phyloP scores from a whole-genome alignment of 1,284 basidiomycete genomes.

The Takashimella tepidaria region DNA sequence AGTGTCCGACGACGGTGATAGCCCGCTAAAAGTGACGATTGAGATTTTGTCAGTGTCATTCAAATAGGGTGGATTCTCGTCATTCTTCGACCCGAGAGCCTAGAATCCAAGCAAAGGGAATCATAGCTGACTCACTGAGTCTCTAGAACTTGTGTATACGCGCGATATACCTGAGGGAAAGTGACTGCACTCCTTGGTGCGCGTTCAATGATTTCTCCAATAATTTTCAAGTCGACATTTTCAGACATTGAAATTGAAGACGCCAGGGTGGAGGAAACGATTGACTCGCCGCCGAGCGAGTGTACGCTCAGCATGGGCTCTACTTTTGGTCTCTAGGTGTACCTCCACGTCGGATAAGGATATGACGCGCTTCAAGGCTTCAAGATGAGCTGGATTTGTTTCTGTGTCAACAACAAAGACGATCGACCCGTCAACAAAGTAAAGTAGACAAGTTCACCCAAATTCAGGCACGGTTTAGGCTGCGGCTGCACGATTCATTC shows the following conservation, averaged over 20 bases:
- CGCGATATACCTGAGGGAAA: constrained; percentile 35
- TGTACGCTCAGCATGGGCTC: constrained; percentile 4
- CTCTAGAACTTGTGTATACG: constrained; percentile 34
- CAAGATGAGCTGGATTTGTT: too few relatives aligned
- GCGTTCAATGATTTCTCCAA: constrained; percentile 37
- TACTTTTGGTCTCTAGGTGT: too few relatives aligned
- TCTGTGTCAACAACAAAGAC: too few relatives aligned
- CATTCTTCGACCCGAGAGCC: too few relatives aligned
- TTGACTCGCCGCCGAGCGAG: background rate
- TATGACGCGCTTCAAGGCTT: too few relatives aligned
- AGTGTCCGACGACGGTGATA: constrained; percentile 32
- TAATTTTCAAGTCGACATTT: constrained; percentile 37
- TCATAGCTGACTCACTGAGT: constrained; percentile 38
- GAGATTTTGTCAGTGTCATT: too few relatives aligned
- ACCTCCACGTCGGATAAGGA: too few relatives aligned
- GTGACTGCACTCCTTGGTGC: constrained; percentile 34
- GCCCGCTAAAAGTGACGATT: too few relatives aligned
- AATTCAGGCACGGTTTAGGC: background rate
- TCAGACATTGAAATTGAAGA: constrained; percentile 22
- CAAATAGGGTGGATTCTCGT: too few relatives aligned
- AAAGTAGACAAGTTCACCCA: background rate
- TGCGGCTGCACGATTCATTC: background rate
- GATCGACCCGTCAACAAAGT: too few relatives aligned
- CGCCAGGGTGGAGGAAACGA: background rate
- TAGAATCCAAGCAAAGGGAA: too few relatives aligned